phyloP scores from a whole-genome alignment of 306 rosid species.

The Dryas alaskensis region DNA sequence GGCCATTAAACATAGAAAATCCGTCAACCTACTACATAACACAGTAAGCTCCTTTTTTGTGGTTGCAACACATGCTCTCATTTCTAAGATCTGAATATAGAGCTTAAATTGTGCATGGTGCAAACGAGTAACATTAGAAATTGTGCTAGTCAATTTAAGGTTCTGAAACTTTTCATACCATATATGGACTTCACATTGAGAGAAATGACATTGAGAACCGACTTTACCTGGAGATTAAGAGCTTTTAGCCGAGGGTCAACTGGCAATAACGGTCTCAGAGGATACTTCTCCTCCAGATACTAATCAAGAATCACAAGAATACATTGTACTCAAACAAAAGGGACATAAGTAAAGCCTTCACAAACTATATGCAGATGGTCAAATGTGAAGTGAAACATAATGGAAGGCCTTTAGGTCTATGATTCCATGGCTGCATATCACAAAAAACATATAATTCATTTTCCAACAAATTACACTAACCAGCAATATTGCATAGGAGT shows the following conservation, averaged over 20 bases:
- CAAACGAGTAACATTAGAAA: no score
- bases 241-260: slow-evolving; percentile 41
- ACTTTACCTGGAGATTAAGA: slow-evolving; percentile 48
- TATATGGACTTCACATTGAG: background rate
- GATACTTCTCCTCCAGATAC: slow-evolving; percentile 52
- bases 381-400: background rate
- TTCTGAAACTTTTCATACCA: background rate
- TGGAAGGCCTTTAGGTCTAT: background rate
- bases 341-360: background rate
- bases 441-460: background rate
- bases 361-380: background rate
- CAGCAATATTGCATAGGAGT: slow-evolving; percentile 50
- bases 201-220: background rate
- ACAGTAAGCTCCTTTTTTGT: no score
- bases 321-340: background rate
- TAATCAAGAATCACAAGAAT: slow-evolving; percentile 17
- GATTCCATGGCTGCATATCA: background rate
- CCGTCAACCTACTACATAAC: no score
- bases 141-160: background rate
- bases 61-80: no score
- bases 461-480: slow-evolving; percentile 28
- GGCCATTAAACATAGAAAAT: no score
- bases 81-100: no score
- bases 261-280: slow-evolving; percentile 39
- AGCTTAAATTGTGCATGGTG: no score